Evolutionary conservation across 495 filamentous ascomycete genomes (phyloP), one percentile per base, ranked within the genome.

Genomic region (Penicillium soppii): DNA sequence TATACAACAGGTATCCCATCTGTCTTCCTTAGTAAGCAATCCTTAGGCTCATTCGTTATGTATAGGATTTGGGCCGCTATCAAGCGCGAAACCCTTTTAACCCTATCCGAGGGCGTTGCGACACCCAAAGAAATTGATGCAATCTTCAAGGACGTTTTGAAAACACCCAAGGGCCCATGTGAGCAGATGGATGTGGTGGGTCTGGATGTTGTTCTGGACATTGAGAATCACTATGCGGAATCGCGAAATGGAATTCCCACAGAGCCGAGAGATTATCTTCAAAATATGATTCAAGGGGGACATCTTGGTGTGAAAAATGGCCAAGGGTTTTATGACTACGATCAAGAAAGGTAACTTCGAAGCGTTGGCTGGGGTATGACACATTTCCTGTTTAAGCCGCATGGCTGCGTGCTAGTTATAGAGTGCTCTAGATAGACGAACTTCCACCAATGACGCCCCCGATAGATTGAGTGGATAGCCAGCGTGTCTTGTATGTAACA

Each of bases 121-220:
- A 61, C 59, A 0, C 67, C 66, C 1, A 16, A 60, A 15, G 71
- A 74, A 42, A 62, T 74, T 8, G 69, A 74, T 45, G 57, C 56
- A 0, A 71, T 72, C n/a, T 74, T 66, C 53, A 72, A 71, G 39
- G 61, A 62, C 33, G 63, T 72, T 8, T 29, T 71, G 4, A 66
- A 70, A 42, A 66, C 69, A 19, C 66, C 66, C 2, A 60, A 57
- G 17, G 71, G 69, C 0, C 67, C 68, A 7, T 74, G 61, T 52
- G 68, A 74, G 23, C 68, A 65, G 47, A 74, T 74, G 71, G 69
- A 74, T 57, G 52, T 67, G 13, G 69, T 71, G 23, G 71, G 71
- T 1, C 46, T 74, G 35, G 71, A 72, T 60, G 68, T 71, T 1
- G 68, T 68, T 2, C 40, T 66, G 23, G 67, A 62, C 26, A 74